Conservation (phyloP, 2,329 filamentous ascomycete species). For the Aureobasidium subglaciale region DNA sequence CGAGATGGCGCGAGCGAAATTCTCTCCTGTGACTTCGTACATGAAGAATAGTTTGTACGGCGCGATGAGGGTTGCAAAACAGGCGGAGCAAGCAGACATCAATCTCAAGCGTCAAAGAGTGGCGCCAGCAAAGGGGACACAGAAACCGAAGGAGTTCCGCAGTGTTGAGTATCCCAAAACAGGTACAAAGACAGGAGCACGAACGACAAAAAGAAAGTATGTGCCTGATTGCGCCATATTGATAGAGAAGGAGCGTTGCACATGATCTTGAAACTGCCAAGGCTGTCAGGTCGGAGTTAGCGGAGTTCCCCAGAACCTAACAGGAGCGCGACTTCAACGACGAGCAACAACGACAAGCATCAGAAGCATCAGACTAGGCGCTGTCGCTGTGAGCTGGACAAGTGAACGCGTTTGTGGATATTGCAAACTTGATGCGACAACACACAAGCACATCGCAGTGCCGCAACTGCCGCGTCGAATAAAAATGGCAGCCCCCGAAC, state of each 20-base stretch:
- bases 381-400: background rate
- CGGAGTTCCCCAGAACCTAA: background rate
- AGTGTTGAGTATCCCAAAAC: too few species aligned
- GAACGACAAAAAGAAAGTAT: background rate
- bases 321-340: too few species aligned
- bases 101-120: background rate
- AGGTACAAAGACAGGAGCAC: background rate
- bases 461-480: slow-evolving; percentile 9
- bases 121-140: background rate
- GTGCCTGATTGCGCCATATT: slow-evolving; percentile 9
- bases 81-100: background rate
- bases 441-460: background rate
- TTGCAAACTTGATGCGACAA: slow-evolving; percentile 1
- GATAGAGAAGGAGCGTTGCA: background rate
- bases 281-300: too few species aligned
- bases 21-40: background rate
- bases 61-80: background rate
- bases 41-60: background rate
- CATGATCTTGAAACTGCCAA: too few species aligned
- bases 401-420: background rate
- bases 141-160: too few species aligned
- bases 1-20: background rate
- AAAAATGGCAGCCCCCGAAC: slow-evolving; percentile 23
- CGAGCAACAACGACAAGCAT: background rate
- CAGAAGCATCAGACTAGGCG: background rate